Evolutionary conservation across 306 rosid genomes (phyloP), one percentile per base, ranked within the genome.

Genomic region (Quercus bicolor): DNA sequence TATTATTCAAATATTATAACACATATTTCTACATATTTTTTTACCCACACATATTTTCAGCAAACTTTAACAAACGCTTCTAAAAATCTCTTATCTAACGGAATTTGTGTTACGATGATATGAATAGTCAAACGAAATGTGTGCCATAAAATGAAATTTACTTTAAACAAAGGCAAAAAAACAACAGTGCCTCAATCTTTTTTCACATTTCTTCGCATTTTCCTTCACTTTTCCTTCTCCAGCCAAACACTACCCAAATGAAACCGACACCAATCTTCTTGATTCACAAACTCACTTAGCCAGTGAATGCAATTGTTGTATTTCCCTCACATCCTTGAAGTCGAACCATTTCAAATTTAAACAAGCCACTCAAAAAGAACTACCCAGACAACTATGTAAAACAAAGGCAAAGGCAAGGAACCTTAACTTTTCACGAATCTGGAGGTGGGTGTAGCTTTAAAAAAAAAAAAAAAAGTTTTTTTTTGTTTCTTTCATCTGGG

Each of bases 301-400:
- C 61, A 8, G 75, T 52, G 87, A 80, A 84, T 73, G 87, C 78
- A 77, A 77, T 71, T 83, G 85, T 37, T 48, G 16, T 33, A 48
- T 2, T 56, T 26, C 61, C 33, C 23, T 11, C 20, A 2, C 57
- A 29, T 19, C 51, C 20, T 37, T 7, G 45, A 37, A 37, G 11
- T 37, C 2, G 19, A 60, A 37, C 57, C 37, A 29, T 48, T 48
- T 10, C 53, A 11, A 48, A 48, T 48, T 48, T 48, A 14, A 12
- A 19, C 5, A n/a, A 21, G 52, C 52, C 53, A 11, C 18, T 57
- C 45, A 52, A 56, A 43, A 64, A 31, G 40, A 34, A 61, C 28
- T 37, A 37, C 13, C 68, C 18, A 31, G 48, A 61, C 83, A 43
- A 68, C 55, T 48, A 83, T 75, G 86, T 69, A 81, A 84, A 64